Base-by-base conservation (phyloP, 345 rosid genomes). In the Crucihimalaya himalaica region DNA sequence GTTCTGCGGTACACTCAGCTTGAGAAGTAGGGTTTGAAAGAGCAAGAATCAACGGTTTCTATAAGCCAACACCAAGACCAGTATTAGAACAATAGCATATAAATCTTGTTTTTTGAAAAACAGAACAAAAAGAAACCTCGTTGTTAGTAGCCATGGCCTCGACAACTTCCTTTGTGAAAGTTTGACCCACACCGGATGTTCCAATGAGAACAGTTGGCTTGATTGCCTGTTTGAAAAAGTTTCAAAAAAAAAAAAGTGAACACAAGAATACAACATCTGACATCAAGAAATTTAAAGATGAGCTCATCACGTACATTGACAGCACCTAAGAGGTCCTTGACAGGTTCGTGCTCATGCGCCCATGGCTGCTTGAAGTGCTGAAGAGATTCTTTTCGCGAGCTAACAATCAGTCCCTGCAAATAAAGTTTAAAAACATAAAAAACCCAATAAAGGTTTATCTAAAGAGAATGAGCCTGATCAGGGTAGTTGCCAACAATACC, bases 1-100 rank as follows among this genome's bases (percentile, higher is more conserved):
- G 93, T 75, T 92, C 99, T 13, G 99, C 99, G 6, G 96, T 95
- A 68, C 99, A 95, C 76, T 95, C 99, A 12, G 98, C 88, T 76
- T 95, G 99, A 37, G 99, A 90, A 52, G 98, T 95, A 21, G 98
- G 99, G 72, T 92, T 95, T 47, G 99, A 95, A 39, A 95, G 89
- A 58, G 99, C 96, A 66, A 95, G 87, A 73, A 92, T 90, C 66
- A 95, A 79, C 0, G 99, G 99, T 86, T 78, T 95, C 99, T 95
- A 72, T 80, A 84, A 27, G 23, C 50, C 50, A 80, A 64, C 11
- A 71, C 2, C 55, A 63, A 63, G 39, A 70, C 2, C 16, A 64
- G 18, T 13, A 64, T 77, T 39, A 57, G 76, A 56, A 42, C 14
- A 39, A 57, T 13, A 1, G 3, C 53, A 64, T 15, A 7, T 2